Percentiles rank a stretch among this genome's conserved stretches.
Conservation (phyloP, 2,329 filamentous ascomycete species). For the Juglanconis oblonga region DNA sequence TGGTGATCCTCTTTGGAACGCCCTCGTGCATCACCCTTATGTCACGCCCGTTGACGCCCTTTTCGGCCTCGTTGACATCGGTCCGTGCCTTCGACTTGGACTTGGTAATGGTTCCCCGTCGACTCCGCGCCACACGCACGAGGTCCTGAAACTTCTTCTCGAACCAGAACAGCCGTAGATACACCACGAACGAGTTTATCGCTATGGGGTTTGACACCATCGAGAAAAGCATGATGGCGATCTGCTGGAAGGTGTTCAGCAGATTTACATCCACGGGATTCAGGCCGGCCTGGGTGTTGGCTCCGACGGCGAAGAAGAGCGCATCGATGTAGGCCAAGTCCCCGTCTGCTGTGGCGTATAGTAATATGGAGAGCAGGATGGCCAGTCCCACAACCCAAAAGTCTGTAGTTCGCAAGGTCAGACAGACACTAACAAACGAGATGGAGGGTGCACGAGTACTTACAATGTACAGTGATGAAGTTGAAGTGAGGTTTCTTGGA, state of each 20-base stretch:
- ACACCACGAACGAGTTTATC: constrained; percentile 82
- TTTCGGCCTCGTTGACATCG: constrained; percentile 51
- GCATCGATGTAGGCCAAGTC: constrained; percentile 78
- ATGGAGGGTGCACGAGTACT: constrained; percentile 28
- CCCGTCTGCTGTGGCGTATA: constrained; percentile 61
- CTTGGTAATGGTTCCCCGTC: constrained; percentile 63
- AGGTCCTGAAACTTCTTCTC: constrained; percentile 91
- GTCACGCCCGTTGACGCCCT: constrained; percentile 61
- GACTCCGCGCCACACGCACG: constrained; percentile 66
- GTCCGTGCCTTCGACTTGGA: constrained; percentile 50
- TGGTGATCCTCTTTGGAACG: constrained; percentile 54
- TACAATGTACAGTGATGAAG: constrained; percentile 80
- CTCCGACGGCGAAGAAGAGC: constrained; percentile 80
- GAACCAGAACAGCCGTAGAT: constrained; percentile 95
- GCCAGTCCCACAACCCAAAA: constrained; percentile 74
- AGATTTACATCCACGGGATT: constrained; percentile 73
- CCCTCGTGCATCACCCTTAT: constrained; percentile 65
- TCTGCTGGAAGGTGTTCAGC: constrained; percentile 69
- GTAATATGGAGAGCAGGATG: constrained; percentile 71
- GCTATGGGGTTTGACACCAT: constrained; percentile 80
- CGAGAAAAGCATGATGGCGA: constrained; percentile 67
- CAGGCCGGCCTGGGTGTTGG: constrained; percentile 87
- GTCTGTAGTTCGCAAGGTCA: constrained; percentile 47
- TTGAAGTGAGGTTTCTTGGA: constrained; percentile 68
- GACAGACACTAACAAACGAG: background rate